Percentiles rank a stretch among this genome's conserved stretches.
phyloP scores from a whole-genome alignment of 768 basidiomycete species.

The Boletellus ananiceps region DNA sequence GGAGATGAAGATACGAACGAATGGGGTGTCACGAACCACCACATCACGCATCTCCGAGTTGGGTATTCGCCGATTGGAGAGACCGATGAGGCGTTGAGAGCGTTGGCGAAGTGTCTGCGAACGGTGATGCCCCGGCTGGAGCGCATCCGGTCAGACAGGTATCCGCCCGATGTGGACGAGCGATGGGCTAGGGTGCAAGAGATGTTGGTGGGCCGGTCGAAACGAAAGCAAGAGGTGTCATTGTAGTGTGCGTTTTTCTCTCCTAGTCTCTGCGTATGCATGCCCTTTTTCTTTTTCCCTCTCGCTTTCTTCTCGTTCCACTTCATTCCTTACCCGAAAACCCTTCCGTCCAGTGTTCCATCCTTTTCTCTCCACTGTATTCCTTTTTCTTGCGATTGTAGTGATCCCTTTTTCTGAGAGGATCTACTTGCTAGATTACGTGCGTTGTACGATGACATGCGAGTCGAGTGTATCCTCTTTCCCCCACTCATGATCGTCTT shows the following conservation, averaged over 20 bases:
- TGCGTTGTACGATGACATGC: too few relatives aligned
- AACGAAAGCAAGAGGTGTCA: background rate
- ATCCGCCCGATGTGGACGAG: conserved; percentile 9
- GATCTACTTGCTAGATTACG: too few relatives aligned
- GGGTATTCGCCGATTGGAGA: conserved; percentile 24
- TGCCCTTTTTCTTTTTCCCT: background rate
- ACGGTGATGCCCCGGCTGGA: conserved; percentile 23
- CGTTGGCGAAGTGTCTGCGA: conserved; percentile 14
- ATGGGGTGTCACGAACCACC: conserved; percentile 19
- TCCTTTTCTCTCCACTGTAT: too few relatives aligned
- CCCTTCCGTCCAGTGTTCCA: too few relatives aligned
- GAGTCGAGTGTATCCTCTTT: too few relatives aligned
- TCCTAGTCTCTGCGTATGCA: background rate
- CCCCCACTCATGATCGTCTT: too few relatives aligned
- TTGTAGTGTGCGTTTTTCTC: background rate
- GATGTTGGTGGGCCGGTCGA: background rate
- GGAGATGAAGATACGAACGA: background rate
- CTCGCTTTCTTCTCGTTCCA: background rate
- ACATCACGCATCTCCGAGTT: conserved; percentile 14
- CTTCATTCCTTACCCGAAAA: too few relatives aligned
- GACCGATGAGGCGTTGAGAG: conserved; percentile 1
- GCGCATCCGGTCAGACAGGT: conserved; percentile 12
- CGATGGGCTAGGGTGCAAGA: conserved; percentile 14
- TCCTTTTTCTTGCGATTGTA: too few relatives aligned
- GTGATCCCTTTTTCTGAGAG: too few relatives aligned